Evolutionary conservation across 257 asterid genomes (phyloP).

Genomic region (Thymus mandschuricus): DNA sequence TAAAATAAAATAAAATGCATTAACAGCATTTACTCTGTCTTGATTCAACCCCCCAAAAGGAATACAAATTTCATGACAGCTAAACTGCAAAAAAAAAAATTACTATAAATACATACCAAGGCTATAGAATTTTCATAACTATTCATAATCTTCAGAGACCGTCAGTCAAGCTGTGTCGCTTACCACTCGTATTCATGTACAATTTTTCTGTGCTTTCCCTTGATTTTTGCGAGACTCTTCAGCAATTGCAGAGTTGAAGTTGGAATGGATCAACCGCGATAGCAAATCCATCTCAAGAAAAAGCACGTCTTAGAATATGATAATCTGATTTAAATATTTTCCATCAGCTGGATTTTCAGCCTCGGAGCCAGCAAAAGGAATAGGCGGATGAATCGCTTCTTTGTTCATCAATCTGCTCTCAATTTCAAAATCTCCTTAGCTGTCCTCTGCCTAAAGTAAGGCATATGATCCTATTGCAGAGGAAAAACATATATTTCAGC

Average conservation of each 20-base stretch:
- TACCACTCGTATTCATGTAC: conserved; percentile 21
- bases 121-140: neutral
- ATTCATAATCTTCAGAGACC: neutral
- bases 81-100: conserved; percentile 5
- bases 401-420: conserved; percentile 66
- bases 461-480: conserved; percentile 67
- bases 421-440: conserved; percentile 77
- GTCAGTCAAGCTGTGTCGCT: neutral
- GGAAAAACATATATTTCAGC: neutral
- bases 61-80: neutral
- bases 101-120: conserved; percentile 18
- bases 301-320: neutral
- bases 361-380: neutral
- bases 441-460: conserved; percentile 78
- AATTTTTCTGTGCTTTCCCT: conserved; percentile 5
- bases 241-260: conserved; percentile 12
- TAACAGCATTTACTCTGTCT: neutral
- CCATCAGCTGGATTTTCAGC: neutral
- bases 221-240: neutral
- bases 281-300: neutral
- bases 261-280: neutral
- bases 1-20: neutral
- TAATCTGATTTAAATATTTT: neutral
- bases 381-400: neutral
- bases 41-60: neutral